phyloP scores from a whole-genome alignment of 306 rosid genomes.

The Arachis hypogaea region DNA sequence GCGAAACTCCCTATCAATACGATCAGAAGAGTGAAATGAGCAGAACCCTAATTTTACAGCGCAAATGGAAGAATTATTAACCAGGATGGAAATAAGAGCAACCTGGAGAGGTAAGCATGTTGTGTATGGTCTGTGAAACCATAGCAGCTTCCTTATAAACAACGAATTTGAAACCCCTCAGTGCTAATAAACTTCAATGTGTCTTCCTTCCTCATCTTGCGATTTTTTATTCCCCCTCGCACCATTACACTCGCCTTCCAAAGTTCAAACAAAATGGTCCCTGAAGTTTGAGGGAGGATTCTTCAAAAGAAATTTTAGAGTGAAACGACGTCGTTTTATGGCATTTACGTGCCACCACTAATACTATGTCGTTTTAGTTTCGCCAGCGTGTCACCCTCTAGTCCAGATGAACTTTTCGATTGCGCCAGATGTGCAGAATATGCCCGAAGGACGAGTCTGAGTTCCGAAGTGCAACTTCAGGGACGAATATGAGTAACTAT shows the following conservation, averaged over 20 bases:
- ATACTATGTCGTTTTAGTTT: too few relatives aligned
- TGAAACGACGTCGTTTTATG: too few relatives aligned
- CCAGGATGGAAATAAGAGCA: neutral
- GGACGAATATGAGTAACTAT: too few relatives aligned
- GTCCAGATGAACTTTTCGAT: too few relatives aligned
- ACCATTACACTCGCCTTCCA: neutral
- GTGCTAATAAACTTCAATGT: constrained; percentile 88
- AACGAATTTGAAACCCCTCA: constrained; percentile 89
- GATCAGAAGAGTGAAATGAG: neutral
- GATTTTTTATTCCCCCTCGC: neutral
- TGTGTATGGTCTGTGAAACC: constrained; percentile 98
- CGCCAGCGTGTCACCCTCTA: too few relatives aligned
- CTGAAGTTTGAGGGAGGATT: too few relatives aligned
- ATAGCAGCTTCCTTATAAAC: constrained; percentile 95
- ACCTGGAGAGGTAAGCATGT: constrained; percentile 99
- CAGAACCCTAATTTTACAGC: constrained; percentile 34
- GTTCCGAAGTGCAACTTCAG: too few relatives aligned
- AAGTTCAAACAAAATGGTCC: too few relatives aligned
- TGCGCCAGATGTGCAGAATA: too few relatives aligned
- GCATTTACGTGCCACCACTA: too few relatives aligned
- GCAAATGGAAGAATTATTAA: neutral
- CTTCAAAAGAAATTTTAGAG: too few relatives aligned
- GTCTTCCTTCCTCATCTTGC: constrained; percentile 81
- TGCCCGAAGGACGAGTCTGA: too few relatives aligned
- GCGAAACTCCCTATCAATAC: constrained; percentile 74